Percentiles rank a stretch among this genome's conserved stretches.
phyloP scores from a whole-genome alignment of 1,139 yeast species.

The Geotrichum candidum region DNA sequence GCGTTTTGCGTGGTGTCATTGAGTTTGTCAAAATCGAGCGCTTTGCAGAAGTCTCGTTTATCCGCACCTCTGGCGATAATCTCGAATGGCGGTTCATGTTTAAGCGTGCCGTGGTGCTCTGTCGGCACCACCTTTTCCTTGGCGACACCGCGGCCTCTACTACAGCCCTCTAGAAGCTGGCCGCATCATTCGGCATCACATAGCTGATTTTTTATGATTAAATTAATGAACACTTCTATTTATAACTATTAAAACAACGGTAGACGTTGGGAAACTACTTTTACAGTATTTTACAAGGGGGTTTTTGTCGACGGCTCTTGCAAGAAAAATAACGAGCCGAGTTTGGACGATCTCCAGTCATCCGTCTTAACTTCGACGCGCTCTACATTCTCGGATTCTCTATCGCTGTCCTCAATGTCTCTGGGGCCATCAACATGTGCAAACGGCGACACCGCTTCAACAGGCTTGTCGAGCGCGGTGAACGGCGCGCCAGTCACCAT shows the following conservation, averaged over 20 bases:
- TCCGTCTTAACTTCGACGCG: neutral
- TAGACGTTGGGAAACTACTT: neutral
- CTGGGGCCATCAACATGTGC: slow-evolving; percentile 9
- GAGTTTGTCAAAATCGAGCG: slow-evolving; percentile 37
- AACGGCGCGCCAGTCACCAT: slow-evolving; percentile 43
- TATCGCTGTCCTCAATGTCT: neutral
- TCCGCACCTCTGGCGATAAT: slow-evolving; percentile 55
- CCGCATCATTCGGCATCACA: neutral
- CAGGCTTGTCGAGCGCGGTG: slow-evolving; percentile 52
- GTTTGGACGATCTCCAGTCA: slow-evolving; percentile 13
- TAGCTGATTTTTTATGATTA: neutral
- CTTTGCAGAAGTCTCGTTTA: slow-evolving; percentile 41
- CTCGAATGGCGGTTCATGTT: slow-evolving; percentile 62
- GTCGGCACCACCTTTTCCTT: slow-evolving; percentile 33
- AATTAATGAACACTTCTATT: neutral
- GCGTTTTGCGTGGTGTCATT: slow-evolving; percentile 45
- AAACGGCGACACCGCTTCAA: slow-evolving; percentile 17
- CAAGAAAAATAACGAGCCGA: slow-evolving; percentile 10
- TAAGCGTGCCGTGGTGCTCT: slow-evolving; percentile 46
- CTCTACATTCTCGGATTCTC: neutral
- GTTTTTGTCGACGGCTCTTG: neutral
- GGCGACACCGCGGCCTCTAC: neutral
- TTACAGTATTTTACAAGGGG: neutral
- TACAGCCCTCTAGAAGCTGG: neutral
- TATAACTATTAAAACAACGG: neutral